These are phyloP conservation scores for Neurospora sublineolata DNA, from an alignment of 495 filamentous ascomycete genomes.

Conservation along the genomic window DNA sequence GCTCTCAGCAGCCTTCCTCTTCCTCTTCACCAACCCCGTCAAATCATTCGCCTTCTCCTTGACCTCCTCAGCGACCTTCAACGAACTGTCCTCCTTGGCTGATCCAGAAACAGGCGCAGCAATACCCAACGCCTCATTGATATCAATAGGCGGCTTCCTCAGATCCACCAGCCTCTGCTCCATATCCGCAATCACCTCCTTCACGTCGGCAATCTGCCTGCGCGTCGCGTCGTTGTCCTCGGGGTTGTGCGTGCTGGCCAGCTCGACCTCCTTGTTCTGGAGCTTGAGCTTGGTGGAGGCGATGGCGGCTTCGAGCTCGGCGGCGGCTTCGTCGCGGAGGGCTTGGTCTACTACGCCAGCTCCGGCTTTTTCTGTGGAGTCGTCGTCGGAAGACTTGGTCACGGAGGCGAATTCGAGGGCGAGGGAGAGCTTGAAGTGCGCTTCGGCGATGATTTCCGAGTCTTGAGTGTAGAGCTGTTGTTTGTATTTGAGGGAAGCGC, in stretches of 20 bases:
- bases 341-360: constrained; percentile 45
- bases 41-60: constrained; percentile 75
- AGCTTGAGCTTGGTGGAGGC: constrained; percentile 66
- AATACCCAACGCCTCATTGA: constrained; percentile 41
- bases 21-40: constrained; percentile 73
- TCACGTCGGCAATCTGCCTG: constrained; percentile 65
- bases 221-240: constrained; percentile 50
- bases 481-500: constrained; percentile 63
- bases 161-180: constrained; percentile 61
- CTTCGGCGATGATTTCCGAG: constrained; percentile 78
- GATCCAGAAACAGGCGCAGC: constrained; percentile 22
- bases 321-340: constrained; percentile 63
- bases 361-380: constrained; percentile 26
- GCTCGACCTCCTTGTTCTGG: constrained; percentile 55
- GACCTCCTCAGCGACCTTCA: constrained; percentile 60
- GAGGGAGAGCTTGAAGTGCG: constrained; percentile 89
- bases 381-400: constrained; percentile 46
- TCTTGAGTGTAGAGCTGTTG: constrained; percentile 63
- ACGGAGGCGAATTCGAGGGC: constrained; percentile 87
- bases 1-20: constrained; percentile 40
- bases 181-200: constrained; percentile 81
- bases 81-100: constrained; percentile 33
- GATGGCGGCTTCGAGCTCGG: constrained; percentile 74
- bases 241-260: constrained; percentile 37
- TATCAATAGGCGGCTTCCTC: constrained; percentile 54